phyloP scores from a whole-genome alignment of 2,329 filamentous ascomycete species.

The Neonectria ditissima region DNA sequence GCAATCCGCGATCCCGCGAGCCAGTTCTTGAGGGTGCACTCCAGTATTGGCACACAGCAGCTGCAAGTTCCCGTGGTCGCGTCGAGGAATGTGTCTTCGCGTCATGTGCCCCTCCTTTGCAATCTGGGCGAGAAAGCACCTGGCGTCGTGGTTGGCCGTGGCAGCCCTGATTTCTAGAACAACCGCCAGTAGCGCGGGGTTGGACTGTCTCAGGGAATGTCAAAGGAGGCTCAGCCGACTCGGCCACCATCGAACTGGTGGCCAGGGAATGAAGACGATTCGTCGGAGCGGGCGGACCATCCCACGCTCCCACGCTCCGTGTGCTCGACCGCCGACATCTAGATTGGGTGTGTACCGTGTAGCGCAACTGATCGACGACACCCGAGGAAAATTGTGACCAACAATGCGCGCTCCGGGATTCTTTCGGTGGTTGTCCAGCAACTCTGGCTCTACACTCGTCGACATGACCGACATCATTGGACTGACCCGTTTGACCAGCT shows the following conservation, averaged over 20 bases:
- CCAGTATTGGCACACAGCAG: slow-evolving; percentile 36
- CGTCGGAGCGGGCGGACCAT: slow-evolving; percentile 32
- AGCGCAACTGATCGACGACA: slow-evolving; percentile 32
- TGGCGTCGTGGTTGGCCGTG: slow-evolving; percentile 39
- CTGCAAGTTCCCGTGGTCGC: slow-evolving; percentile 33
- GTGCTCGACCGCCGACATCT: slow-evolving; percentile 36
- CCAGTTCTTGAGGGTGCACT: slow-evolving; percentile 24
- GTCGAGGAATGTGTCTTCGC: slow-evolving; percentile 39
- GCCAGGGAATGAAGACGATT: slow-evolving; percentile 35
- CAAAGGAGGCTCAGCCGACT: slow-evolving; percentile 40
- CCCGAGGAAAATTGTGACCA: slow-evolving; percentile 31
- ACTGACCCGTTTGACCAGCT: slow-evolving; percentile 17
- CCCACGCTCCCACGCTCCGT: slow-evolving; percentile 34
- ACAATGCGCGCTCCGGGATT: slow-evolving; percentile 18
- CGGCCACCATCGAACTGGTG: slow-evolving; percentile 34
- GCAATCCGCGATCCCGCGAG: slow-evolving; percentile 23
- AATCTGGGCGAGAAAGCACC: slow-evolving; percentile 31
- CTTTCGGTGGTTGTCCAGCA: slow-evolving; percentile 26
- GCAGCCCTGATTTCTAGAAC: slow-evolving; percentile 48
- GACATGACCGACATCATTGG: slow-evolving; percentile 24
- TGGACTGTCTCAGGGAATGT: slow-evolving; percentile 21
- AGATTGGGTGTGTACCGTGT: slow-evolving; percentile 34
- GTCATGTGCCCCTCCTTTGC: slow-evolving; percentile 43
- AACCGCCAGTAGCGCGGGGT: slow-evolving; percentile 50
- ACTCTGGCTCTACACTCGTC: slow-evolving; percentile 6